Evolutionary conservation across 495 filamentous ascomycete species (phyloP), one percentile per base, ranked within the genome.

Genomic region (Hypoxylon fragiforme): DNA sequence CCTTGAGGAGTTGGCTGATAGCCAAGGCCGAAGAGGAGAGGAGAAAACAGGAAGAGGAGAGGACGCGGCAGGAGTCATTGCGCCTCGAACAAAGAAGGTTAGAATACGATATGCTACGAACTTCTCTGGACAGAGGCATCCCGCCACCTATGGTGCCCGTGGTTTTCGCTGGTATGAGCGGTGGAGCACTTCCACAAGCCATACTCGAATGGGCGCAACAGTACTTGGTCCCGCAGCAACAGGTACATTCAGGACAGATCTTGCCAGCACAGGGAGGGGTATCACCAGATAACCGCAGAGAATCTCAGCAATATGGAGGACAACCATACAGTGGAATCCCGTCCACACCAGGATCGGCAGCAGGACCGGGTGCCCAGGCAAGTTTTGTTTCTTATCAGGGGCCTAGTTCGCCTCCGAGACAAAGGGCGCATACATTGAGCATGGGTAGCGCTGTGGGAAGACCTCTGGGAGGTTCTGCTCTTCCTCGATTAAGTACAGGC

Each of bases 1-100:
- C 86, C 15, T 87, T 91, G 86, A 83, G 85, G 50, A 83, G 79
- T 53, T 97, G 89, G 90, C 77, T 96, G 2, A 67, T 80, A 39
- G 88, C 91, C 11, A 95, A 89, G 72, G 77, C 83, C 2, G 92
- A 97, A 70, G 92, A 96, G 58, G 90, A 94, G 52, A 82, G 81
- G 54, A 82, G 87, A 61, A 88, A 77, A 65, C 88, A 92, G 68
- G 91, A 97, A 68, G 89, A 94, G 69, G 88, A 96, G 69, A 89
- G 81, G 75, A 95, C 89, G 16, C 81, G 84, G 45, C 91, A 96
- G 65, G 91, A 92, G 67, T 74, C 77, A 16, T 73, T 87, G 22
- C 80, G 83, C 36, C 70, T 95, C 36, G 92, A 97, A 67, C 89
- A 90, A 68, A 83, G 92, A 40, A 87, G 79, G 65, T 80, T 92